phyloP scores from a whole-genome alignment of 371 early-diverging fungal species.

The Mucor piriformis region DNA sequence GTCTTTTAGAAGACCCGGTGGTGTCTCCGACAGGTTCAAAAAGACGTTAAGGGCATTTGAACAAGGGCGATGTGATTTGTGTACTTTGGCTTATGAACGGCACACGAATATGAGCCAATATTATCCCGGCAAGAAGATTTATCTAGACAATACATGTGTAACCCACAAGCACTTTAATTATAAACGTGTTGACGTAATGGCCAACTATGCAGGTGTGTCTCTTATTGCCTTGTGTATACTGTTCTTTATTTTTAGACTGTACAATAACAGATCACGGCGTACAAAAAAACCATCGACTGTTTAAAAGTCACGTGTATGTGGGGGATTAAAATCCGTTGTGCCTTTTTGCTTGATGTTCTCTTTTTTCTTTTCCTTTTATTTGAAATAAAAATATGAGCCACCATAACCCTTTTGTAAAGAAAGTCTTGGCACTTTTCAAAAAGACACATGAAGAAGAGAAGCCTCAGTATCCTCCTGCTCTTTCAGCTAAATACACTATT shows the following conservation, averaged over 20 bases:
- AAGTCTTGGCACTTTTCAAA: constrained; percentile 43
- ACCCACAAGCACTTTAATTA: not conserved
- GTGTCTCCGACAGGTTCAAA: constrained; percentile 2
- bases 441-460: constrained; percentile 41
- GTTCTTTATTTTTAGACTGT: not conserved
- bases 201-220: not conserved
- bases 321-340: too few species aligned
- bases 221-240: not conserved
- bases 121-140: constrained; percentile 33
- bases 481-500: constrained; percentile 46
- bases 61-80: constrained; percentile 7
- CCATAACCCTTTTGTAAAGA: constrained; percentile 36
- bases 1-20: not conserved
- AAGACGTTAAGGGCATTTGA: not conserved
- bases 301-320: too few species aligned
- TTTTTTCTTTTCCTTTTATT: constrained; percentile 1
- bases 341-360: too few species aligned
- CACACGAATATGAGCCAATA: constrained; percentile 26
- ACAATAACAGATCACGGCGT: too few species aligned
- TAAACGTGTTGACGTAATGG: not conserved
- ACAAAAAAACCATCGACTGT: too few species aligned
- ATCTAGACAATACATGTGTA: constrained; percentile 12
- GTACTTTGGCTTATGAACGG: constrained; percentile 13
- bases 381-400: constrained; percentile 3
- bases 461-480: constrained; percentile 38